Evolutionary conservation across 257 asterid genomes (phyloP), one percentile per base, ranked within the genome.

Genomic region (Solanum tarijense): DNA sequence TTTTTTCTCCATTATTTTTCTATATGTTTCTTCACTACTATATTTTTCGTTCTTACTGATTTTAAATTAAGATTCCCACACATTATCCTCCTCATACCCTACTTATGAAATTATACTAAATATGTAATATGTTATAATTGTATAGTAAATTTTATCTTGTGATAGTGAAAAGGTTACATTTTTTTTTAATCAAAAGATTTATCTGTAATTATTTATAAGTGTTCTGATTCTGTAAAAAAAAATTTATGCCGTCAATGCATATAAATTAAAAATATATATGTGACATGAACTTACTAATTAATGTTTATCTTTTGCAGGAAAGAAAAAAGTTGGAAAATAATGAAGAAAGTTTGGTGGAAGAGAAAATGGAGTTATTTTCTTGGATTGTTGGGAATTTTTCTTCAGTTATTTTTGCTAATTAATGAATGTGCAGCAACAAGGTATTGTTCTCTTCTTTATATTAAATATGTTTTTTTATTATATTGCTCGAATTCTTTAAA

Each of bases 331-430:
- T 79, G 39, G 85, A 82, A 29, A 20, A 81, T 29, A 27, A 82
- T 82, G 86, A 82, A 82, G 41, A 82, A 31, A 20, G 41, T 29
- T 29, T 55, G 86, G 69, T 46, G 41, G 83, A 91, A 69, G 76
- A 39, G 76, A 87, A 36, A 66, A 78, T 16, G 85, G 83, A 58
- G 38, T 4, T 39, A 23, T 10, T 20, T 87, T 27, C 25, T 66
- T 36, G 46, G 73, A 72, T 89, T 73, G 43, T 41, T 88, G 52
- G 86, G 83, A 4, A 88, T 84, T 58, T 32, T 48, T 9, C 81
- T 89, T 6, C 91, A 58, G 60, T 62, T 89, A 68, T 79, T 89
- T 72, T 69, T 82, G 81, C 34, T 86, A 43, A 68, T 90, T 73
- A 65, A 65, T 65, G 81, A 81, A 60, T 83, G 35, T 76, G 34